Percentiles rank a stretch among this genome's conserved stretches.
Conservation (phyloP, 2,329 filamentous ascomycete genomes). For the Fusarium miscanthi region DNA sequence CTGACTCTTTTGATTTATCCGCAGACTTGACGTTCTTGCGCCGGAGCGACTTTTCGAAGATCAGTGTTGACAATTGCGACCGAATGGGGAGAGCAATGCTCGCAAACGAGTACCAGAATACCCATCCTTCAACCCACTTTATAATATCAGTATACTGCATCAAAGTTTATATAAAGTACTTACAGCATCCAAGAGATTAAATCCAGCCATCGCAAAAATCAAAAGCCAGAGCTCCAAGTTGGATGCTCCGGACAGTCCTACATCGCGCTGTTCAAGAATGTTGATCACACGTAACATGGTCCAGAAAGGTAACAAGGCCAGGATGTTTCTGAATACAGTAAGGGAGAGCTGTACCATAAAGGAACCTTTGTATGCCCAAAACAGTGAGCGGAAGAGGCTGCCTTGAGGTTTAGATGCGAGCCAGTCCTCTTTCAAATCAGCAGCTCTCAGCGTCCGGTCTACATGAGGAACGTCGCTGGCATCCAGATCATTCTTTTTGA, state of each 20-base stretch:
- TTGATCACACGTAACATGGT: conserved; percentile 73
- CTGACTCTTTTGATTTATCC: conserved; percentile 57
- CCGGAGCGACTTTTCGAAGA: conserved; percentile 82
- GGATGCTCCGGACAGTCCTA: conserved; percentile 57
- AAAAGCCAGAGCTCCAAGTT: conserved; percentile 71
- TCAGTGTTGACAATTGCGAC: conserved; percentile 74
- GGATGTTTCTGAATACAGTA: conserved; percentile 63
- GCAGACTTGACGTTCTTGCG: conserved; percentile 80
- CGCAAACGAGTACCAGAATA: conserved; percentile 74
- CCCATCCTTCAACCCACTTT: conserved; percentile 70
- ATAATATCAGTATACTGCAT: not conserved
- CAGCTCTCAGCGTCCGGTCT: conserved; percentile 64
- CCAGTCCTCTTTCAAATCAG: conserved; percentile 63
- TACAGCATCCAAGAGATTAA: conserved; percentile 65
- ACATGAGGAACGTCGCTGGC: conserved; percentile 71
- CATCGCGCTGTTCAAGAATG: conserved; percentile 67
- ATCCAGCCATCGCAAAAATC: conserved; percentile 71
- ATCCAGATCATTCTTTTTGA: conserved; percentile 69
- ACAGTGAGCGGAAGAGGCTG: conserved; percentile 70
- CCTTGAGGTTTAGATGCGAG: conserved; percentile 57
- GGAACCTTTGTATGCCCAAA: conserved; percentile 65
- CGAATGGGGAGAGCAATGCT: conserved; percentile 74
- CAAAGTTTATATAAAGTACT: not conserved
- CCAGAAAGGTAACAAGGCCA: conserved; percentile 78
- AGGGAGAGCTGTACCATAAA: conserved; percentile 70